Percentiles rank a stretch among this genome's conserved stretches.
Evolutionary conservation across 1,284 basidiomycete genomes (phyloP).

Genomic region (Apiotrichum montevideense): DNA sequence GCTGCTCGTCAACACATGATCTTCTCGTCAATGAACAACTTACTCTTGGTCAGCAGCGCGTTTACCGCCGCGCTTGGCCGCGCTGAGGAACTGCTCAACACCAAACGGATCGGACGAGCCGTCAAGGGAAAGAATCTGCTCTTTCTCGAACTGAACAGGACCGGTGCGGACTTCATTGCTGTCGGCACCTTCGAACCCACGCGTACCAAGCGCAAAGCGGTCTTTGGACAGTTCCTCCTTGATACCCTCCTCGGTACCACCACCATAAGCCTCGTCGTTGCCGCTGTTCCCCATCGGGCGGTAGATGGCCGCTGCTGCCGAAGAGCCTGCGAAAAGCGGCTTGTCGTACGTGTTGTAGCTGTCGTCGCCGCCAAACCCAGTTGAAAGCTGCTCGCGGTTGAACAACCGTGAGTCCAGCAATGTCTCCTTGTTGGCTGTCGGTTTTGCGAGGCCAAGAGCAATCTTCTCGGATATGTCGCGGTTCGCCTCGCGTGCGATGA

Average conservation of each 20-base stretch:
- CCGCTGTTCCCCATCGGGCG: slow-evolving; percentile 73
- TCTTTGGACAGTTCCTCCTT: slow-evolving; percentile 84
- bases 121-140: slow-evolving; percentile 54
- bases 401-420: slow-evolving; percentile 96
- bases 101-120: slow-evolving; percentile 81
- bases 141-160: slow-evolving; percentile 99
- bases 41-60: slow-evolving; percentile 53
- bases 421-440: slow-evolving; percentile 86
- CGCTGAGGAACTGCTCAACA: slow-evolving; percentile 92
- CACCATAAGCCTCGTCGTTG: slow-evolving; percentile 83
- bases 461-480: slow-evolving; percentile 99
- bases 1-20: slow-evolving; percentile 9
- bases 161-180: slow-evolving; percentile 72
- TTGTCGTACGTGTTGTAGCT: slow-evolving; percentile 90
- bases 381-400: slow-evolving; percentile 84
- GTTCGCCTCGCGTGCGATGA: slow-evolving; percentile 87
- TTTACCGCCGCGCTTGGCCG: slow-evolving; percentile 90
- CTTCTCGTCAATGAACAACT: slow-evolving; percentile 12
- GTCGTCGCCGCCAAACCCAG: slow-evolving; percentile 84
- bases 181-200: slow-evolving; percentile 67
- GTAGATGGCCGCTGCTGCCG: slow-evolving; percentile 95
- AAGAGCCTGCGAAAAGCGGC: slow-evolving; percentile 91
- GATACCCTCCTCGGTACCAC: slow-evolving; percentile 91
- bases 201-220: slow-evolving; percentile 79
- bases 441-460: slow-evolving; percentile 93